phyloP scores from a whole-genome alignment of 176 grass and related monocot species.

The Pontederia crassipes region DNA sequence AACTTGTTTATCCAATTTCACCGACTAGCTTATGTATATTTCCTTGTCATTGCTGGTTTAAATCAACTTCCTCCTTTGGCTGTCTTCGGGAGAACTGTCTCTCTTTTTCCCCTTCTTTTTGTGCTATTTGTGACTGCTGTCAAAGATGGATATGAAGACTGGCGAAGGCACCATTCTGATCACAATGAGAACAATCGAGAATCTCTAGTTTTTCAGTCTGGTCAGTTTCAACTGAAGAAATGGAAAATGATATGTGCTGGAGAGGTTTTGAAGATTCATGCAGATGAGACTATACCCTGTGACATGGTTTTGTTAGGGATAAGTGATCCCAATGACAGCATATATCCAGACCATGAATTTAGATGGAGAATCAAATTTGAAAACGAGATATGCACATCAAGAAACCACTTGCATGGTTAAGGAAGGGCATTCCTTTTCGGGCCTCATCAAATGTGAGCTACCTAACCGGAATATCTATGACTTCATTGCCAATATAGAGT shows the following conservation, averaged over 20 bases:
- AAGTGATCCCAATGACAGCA: constrained; percentile 89
- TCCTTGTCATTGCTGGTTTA: constrained; percentile 94
- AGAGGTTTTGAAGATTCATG: constrained; percentile 83
- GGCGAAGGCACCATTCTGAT: constrained; percentile 91
- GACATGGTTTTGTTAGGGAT: constrained; percentile 90
- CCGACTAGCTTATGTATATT: constrained; percentile 88
- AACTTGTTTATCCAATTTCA: constrained; percentile 99
- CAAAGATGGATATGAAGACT: constrained; percentile 99
- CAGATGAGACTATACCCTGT: constrained; percentile 90
- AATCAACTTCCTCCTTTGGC: constrained; percentile 98
- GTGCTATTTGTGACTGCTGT: constrained; percentile 97
- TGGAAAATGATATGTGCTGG: constrained; percentile 96
- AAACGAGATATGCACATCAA: constrained; percentile 97
- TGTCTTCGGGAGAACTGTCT: constrained; percentile 96
- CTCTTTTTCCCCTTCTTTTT: constrained; percentile 90
- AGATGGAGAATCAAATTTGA: constrained; percentile 96
- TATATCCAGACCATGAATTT: constrained; percentile 99
- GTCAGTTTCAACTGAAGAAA: constrained; percentile 69
- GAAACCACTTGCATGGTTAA: constrained; percentile 60
- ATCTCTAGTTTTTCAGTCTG: constrained; percentile 72
- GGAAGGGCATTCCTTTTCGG: constrained; percentile 38
- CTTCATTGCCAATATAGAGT: constrained; percentile 94
- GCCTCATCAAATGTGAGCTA: constrained; percentile 83
- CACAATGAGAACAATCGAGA: constrained; percentile 96
- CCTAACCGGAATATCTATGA: constrained; percentile 99